phyloP scores from a whole-genome alignment of 805 yeast species.

The Brettanomyces anomalus region DNA sequence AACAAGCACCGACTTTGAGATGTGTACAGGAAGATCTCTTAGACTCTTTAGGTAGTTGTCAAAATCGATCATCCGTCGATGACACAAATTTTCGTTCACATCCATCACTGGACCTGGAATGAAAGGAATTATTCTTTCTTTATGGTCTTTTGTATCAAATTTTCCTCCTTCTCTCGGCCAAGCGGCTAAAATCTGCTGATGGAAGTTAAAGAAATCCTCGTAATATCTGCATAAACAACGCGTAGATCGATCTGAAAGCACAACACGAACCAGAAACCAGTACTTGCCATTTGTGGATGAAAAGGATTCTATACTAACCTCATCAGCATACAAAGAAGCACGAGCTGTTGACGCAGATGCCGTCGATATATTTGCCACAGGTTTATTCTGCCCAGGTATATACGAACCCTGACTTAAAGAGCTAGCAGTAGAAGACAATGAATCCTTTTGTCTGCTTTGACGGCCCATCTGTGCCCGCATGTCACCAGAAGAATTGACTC shows the following conservation, averaged over 20 bases:
- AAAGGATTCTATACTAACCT: conserved; percentile 72
- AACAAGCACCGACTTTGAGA: conserved; percentile 62
- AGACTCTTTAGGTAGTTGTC: conserved; percentile 46
- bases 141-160: conserved; percentile 59
- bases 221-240: conserved; percentile 80
- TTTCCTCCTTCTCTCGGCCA: conserved; percentile 94
- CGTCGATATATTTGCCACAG: background rate
- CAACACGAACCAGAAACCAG: conserved; percentile 73
- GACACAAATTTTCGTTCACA: conserved; percentile 66
- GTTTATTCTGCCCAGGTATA: background rate
- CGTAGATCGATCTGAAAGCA: conserved; percentile 55
- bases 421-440: background rate
- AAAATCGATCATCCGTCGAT: conserved; percentile 44
- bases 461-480: background rate
- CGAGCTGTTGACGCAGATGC: background rate
- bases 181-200: conserved; percentile 67
- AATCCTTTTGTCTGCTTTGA: background rate
- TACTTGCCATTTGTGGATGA: conserved; percentile 78
- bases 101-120: conserved; percentile 94
- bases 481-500: background rate
- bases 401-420: background rate
- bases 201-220: conserved; percentile 94
- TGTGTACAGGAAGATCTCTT: conserved; percentile 65
- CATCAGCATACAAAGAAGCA: conserved; percentile 29
- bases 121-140: conserved; percentile 77